Evolutionary conservation across 805 yeast genomes (phyloP).

Genomic region (Lachancea sp.): DNA sequence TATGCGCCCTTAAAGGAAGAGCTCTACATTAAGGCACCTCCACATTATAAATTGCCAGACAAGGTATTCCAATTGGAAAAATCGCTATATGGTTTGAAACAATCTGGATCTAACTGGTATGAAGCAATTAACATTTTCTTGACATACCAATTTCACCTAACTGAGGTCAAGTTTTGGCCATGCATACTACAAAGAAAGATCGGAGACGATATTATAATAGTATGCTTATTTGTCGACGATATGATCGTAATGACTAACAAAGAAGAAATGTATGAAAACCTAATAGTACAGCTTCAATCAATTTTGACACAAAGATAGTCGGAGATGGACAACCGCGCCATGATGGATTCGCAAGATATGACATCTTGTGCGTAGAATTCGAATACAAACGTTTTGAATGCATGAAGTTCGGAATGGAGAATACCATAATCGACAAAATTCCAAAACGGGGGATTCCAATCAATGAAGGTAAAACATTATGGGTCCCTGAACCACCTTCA

Average conservation of each 20-base stretch:
- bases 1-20: conserved; percentile 9
- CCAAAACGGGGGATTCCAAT: conserved; percentile 6
- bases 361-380: conserved; percentile 14
- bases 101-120: conserved; percentile 3
- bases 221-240: conserved; percentile 14
- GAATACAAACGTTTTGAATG: conserved; percentile 7
- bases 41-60: conserved; percentile 6
- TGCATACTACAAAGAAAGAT: conserved; percentile 11
- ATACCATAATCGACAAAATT: conserved; percentile 8
- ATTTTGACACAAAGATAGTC: conserved; percentile 14
- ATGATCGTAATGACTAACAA: conserved; percentile 12
- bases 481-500: conserved; percentile 13
- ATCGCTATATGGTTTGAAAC: conserved; percentile 6
- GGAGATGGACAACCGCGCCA: conserved; percentile 9
- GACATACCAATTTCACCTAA: not conserved
- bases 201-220: conserved; percentile 2
- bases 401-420: conserved; percentile 14
- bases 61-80: conserved; percentile 10
- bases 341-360: conserved; percentile 13
- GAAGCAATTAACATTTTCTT: not conserved
- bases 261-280: not conserved
- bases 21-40: conserved; percentile 9
- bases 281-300: conserved; percentile 1
- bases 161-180: conserved; percentile 12
- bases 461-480: not conserved